A percentile compares a stretch with the other conserved stretches of the same genome.
Conservation (phyloP, 768 basidiomycete genomes). For the Polyporus arcularius region DNA sequence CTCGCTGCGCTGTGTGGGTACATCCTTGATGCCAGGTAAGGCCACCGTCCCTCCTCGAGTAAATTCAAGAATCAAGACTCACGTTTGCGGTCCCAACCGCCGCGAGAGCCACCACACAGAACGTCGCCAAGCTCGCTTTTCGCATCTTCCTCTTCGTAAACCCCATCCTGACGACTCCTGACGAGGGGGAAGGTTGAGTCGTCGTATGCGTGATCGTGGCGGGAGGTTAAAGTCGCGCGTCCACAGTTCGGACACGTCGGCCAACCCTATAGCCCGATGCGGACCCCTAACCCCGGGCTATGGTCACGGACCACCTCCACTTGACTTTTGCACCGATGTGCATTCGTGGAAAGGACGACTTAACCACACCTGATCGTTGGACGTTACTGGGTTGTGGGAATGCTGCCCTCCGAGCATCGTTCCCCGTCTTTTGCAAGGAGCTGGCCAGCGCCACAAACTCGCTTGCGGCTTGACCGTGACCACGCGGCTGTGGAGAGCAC, state of each 20-base stretch:
- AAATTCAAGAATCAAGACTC: slow-evolving; percentile 1
- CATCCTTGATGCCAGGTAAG: not conserved
- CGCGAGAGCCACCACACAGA: slow-evolving; percentile 31
- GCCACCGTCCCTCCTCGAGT: not conserved
- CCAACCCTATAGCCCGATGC: not conserved
- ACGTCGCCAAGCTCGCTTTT: slow-evolving; percentile 33
- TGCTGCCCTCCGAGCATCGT: too few relatives aligned
- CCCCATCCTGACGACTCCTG: not conserved
- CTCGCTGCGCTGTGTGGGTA: slow-evolving; percentile 1
- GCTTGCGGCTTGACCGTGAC: too few relatives aligned
- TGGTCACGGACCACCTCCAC: not conserved
- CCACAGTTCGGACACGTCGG: slow-evolving; percentile 1
- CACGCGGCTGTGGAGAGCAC: too few relatives aligned
- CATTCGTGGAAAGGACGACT: too few relatives aligned
- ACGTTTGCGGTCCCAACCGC: slow-evolving; percentile 24
- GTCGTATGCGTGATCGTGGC: not conserved
- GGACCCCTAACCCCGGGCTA: slow-evolving; percentile 1
- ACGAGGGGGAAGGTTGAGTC: not conserved
- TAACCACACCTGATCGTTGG: too few relatives aligned
- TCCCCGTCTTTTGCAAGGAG: too few relatives aligned
- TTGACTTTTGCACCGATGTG: too few relatives aligned
- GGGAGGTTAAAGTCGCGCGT: not conserved
- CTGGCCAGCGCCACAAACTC: too few relatives aligned
- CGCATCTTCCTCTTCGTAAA: slow-evolving; percentile 8
- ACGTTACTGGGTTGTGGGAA: too few relatives aligned